phyloP scores from a whole-genome alignment of 2,329 filamentous ascomycete species.

The Cryphonectria carpinicola region DNA sequence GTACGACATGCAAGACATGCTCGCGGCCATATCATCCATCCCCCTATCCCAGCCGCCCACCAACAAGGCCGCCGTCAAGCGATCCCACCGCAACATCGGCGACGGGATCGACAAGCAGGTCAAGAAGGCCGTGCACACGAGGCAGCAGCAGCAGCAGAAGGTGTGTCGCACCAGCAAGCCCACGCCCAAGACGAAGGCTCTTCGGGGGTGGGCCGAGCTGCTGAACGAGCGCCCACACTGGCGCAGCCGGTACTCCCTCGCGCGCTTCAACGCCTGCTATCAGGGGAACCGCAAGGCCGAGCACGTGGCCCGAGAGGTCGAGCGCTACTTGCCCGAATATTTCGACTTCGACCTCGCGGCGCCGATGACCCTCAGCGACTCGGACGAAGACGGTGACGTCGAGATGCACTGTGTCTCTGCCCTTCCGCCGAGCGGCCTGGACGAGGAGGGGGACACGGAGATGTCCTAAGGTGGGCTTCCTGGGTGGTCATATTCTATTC shows the following conservation, averaged over 20 bases:
- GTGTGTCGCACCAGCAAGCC: background rate
- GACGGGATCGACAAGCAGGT: background rate
- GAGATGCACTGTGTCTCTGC: background rate
- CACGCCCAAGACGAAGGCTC: background rate
- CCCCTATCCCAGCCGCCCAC: background rate
- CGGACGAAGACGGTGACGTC: background rate
- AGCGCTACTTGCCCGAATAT: background rate
- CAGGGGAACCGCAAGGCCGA: background rate
- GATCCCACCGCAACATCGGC: background rate
- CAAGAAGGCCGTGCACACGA: background rate
- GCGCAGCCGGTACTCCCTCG: background rate
- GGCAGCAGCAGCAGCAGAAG: background rate
- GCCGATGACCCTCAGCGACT: background rate
- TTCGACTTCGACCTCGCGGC: background rate
- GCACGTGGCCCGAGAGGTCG: background rate
- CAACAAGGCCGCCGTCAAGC: background rate
- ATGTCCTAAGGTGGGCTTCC: background rate
- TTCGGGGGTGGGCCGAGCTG: background rate
- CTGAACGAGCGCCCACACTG: background rate
- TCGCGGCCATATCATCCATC: background rate
- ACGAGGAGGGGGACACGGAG: background rate
- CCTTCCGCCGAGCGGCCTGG: background rate
- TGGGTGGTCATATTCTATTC: background rate
- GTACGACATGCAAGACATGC: background rate
- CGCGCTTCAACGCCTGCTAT: background rate